Base-by-base conservation (phyloP, 345 rosid genomes). In the Gossypium rotundifolium region DNA sequence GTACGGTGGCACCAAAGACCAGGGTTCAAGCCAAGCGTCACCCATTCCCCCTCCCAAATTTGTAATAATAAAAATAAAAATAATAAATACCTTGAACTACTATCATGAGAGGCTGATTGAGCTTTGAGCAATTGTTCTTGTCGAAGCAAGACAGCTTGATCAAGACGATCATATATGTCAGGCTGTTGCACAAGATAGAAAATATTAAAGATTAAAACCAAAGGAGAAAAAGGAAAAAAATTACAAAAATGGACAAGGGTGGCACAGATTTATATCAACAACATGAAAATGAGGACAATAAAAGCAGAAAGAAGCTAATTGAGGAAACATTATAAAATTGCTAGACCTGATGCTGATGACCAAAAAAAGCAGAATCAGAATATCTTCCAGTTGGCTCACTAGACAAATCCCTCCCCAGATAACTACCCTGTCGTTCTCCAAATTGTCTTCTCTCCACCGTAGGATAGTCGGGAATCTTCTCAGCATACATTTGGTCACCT, bases 61-160 rank as follows among this genome's bases (percentile, higher is more conserved):
- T 33, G 40, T 33, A 33, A 33, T 33, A 33, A 33, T 33, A 33
- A 33, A 33, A 9, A 10, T 45, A 9, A 45, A 10, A 59, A 23
- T 11, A 11, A 59, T 59, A 83, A 81, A 65, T 92, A 96, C 98
- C 99, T 91, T 84, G 84, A 65, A 77, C 89, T 82, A 68, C 88
- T 91, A 71, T 91, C 97, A 71, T 84, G 90, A 67, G 93, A 81
- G 68, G 89, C 78, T 51, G 97, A 81, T 75, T 91, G 94, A 65
- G 90, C 82, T 83, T 93, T 93, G 70, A 90, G 73, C 75, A 90
- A 76, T 33, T 90, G 94, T 78, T 95, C 99, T 81, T 91, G 97
- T 62, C 96, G 90, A 66, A 91, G 88, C 33, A 91, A 83, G 42
- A 95, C 83, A 12, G 91, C 84, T 84, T 90, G 97, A 75, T 93